Evolutionary conservation across 768 basidiomycete species (phyloP).

Genomic region (Leccinum broughii): DNA sequence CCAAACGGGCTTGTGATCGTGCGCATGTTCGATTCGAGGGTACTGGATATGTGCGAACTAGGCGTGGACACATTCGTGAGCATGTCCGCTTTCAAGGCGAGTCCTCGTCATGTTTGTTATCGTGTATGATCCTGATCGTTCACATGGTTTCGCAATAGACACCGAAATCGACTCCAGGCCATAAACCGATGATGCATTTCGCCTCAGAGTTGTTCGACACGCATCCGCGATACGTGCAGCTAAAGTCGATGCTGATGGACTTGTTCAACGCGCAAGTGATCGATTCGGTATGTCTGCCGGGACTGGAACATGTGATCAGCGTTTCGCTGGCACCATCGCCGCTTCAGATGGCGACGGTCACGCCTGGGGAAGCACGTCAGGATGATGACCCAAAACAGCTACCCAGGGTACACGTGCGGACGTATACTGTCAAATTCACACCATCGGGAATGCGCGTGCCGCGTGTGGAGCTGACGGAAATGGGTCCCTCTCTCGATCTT

Average conservation of each 20-base stretch:
- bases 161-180: conserved; percentile 83
- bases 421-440: conserved; percentile 75
- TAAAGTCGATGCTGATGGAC: conserved; percentile 88
- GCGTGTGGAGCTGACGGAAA: conserved; percentile 76
- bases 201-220: conserved; percentile 94
- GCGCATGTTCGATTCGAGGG: conserved; percentile 79
- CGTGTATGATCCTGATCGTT: not conserved
- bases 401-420: conserved; percentile 86
- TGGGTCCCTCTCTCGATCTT: conserved; percentile 92
- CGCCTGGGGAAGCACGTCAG: conserved; percentile 22
- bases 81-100: conserved; percentile 84
- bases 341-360: not conserved
- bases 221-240: conserved; percentile 86
- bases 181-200: conserved; percentile 93
- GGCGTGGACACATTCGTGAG: conserved; percentile 80
- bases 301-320: conserved; percentile 87
- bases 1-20: conserved; percentile 87
- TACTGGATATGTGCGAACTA: conserved; percentile 94
- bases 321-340: conserved; percentile 72
- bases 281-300: conserved; percentile 79
- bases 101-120: conserved; percentile 15
- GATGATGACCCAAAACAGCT: conserved; percentile 50
- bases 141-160: conserved; percentile 43
- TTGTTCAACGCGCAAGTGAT: conserved; percentile 90
- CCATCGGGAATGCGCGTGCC: conserved; percentile 80